Conservation (phyloP, 192 early-diverging fungal genomes). For the Coemansia sp. region DNA sequence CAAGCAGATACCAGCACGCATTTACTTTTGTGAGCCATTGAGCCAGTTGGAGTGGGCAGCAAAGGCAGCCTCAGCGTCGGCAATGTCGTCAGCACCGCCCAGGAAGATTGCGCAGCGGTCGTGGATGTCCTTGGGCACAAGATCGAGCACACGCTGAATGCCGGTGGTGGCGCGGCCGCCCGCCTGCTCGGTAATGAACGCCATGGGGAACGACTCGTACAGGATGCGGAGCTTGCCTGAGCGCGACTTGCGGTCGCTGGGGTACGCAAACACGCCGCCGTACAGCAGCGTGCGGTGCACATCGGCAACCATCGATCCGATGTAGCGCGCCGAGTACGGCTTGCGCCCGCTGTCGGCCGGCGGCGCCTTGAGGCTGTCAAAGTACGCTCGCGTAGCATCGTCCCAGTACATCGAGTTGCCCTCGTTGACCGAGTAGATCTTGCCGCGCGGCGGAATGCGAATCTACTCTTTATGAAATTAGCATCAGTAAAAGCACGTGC, state of each 20-base stretch:
- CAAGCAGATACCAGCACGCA: background rate
- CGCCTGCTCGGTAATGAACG: slow-evolving; percentile 89
- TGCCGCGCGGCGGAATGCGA: slow-evolving; percentile 69
- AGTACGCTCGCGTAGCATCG: slow-evolving; percentile 80
- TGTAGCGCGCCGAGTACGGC: slow-evolving; percentile 92
- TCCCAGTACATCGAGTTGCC: slow-evolving; percentile 93
- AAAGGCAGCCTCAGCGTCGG: slow-evolving; percentile 76
- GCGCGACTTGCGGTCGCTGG: slow-evolving; percentile 72
- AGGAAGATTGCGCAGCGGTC: slow-evolving; percentile 88
- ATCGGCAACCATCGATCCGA: slow-evolving; percentile 98
- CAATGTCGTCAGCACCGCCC: slow-evolving; percentile 86
- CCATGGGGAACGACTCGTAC: slow-evolving; percentile 99
- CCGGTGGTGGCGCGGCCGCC: slow-evolving; percentile 92
- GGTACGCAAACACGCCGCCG: slow-evolving; percentile 89
- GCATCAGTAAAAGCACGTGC: background rate
- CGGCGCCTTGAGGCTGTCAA: slow-evolving; percentile 87
- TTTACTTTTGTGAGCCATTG: slow-evolving; percentile 30
- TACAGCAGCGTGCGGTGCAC: slow-evolving; percentile 93
- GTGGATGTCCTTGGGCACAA: slow-evolving; percentile 85
- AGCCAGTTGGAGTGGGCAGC: slow-evolving; percentile 51
- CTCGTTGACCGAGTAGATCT: slow-evolving; percentile 99
- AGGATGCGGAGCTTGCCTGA: slow-evolving; percentile 91
- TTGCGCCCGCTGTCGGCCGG: slow-evolving; percentile 63
- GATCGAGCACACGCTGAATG: slow-evolving; percentile 73
- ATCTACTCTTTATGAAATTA: slow-evolving; percentile 44